phyloP scores from a whole-genome alignment of 2,329 filamentous ascomycete genomes.

The Geosmithia flava region DNA sequence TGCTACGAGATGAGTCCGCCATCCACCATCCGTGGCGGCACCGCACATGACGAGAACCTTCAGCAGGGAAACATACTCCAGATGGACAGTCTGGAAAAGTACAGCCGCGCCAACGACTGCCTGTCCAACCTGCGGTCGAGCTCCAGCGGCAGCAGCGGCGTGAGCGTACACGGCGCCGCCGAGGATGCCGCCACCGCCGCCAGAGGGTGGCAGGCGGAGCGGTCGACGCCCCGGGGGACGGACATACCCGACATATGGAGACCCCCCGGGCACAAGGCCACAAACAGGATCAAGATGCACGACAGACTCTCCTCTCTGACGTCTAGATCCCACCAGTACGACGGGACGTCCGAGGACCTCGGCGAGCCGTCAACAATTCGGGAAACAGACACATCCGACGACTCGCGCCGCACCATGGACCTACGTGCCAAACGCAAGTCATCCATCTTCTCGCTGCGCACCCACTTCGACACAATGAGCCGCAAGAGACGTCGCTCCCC shows the following conservation, averaged over 20 bases:
- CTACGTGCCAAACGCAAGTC: conserved; percentile 15
- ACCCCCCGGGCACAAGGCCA: neutral
- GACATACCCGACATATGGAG: neutral
- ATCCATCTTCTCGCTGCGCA: conserved; percentile 16
- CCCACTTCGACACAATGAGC: conserved; percentile 11
- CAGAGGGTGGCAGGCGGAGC: neutral
- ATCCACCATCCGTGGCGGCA: neutral
- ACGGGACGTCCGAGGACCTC: conserved; percentile 6
- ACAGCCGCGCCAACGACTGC: conserved; percentile 13
- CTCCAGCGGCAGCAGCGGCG: conserved; percentile 5
- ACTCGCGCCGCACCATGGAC: conserved; percentile 1
- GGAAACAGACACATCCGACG: neutral
- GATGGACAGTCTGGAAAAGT: conserved; percentile 15
- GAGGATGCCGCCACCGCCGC: conserved; percentile 1
- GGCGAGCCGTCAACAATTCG: neutral
- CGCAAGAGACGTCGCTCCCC: conserved; percentile 13
- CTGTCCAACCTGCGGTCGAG: conserved; percentile 16
- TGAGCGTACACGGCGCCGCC: neutral
- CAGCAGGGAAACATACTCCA: conserved; percentile 9
- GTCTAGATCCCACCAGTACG: conserved; percentile 9
- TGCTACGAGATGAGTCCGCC: neutral
- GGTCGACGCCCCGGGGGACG: neutral
- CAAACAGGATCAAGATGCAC: neutral
- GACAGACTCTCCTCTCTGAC: neutral
- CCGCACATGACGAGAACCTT: conserved; percentile 1